These are phyloP conservation scores for Gautieria morchelliformis DNA, from an alignment of 768 basidiomycete genomes.

Conservation along the genomic window DNA sequence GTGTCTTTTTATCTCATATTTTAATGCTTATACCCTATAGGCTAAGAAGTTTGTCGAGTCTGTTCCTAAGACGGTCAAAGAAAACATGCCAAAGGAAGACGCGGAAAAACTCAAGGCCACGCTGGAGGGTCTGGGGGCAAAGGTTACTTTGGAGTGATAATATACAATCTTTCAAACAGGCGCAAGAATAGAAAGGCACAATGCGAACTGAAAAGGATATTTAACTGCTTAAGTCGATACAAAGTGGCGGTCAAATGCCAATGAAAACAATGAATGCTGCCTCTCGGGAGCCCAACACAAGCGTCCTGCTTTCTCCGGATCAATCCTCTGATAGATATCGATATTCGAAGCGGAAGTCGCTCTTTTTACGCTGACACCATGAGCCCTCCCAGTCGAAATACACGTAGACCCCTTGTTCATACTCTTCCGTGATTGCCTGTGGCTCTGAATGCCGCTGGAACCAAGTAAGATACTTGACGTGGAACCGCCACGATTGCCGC, in stretches of 20 bases:
- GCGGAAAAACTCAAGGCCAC: slow-evolving; percentile 91
- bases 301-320: slow-evolving; percentile 11
- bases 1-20: slow-evolving; percentile 1
- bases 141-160: slow-evolving; percentile 70
- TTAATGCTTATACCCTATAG: slow-evolving; percentile 30
- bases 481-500: slow-evolving; percentile 97
- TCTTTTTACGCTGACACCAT: slow-evolving; percentile 98
- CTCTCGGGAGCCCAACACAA: not conserved
- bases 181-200: not conserved
- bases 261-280: not conserved
- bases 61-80: slow-evolving; percentile 85
- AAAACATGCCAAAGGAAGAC: slow-evolving; percentile 92
- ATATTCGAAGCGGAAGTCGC: slow-evolving; percentile 95
- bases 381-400: slow-evolving; percentile 99
- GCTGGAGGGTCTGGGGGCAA: slow-evolving; percentile 84
- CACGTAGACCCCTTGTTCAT: slow-evolving; percentile 98
- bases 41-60: slow-evolving; percentile 99
- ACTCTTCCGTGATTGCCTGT: slow-evolving; percentile 97
- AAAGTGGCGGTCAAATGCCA: not conserved
- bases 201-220: not conserved
- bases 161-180: not conserved
- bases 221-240: slow-evolving; percentile 4
- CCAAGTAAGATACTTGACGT: slow-evolving; percentile 98
- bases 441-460: slow-evolving; percentile 98
- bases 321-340: slow-evolving; percentile 90